Percentiles rank a stretch among this genome's conserved stretches.
Conservation (phyloP, 768 basidiomycete species). For the Rhizopogon vesiculosus region DNA sequence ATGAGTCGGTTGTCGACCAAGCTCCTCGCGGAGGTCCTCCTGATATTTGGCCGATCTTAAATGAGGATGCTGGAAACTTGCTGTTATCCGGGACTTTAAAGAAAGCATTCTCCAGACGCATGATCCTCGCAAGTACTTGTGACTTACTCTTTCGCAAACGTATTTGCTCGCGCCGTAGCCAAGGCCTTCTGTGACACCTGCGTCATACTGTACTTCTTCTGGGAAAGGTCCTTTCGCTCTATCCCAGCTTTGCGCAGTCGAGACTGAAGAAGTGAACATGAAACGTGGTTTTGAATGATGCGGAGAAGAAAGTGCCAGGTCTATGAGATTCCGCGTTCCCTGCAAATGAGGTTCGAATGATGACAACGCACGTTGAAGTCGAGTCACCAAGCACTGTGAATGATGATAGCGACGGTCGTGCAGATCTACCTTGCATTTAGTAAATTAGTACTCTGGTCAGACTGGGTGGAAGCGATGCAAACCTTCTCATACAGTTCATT, state of each 20-base stretch:
- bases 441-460: neutral
- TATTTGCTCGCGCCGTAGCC: constrained; percentile 35
- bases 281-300: constrained; percentile 21
- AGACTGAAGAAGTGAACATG: constrained; percentile 32
- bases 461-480: neutral
- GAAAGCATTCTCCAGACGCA: neutral
- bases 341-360: constrained; percentile 45
- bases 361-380: constrained; percentile 44
- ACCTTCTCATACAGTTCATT: constrained; percentile 23
- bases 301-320: constrained; percentile 31
- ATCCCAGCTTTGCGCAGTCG: constrained; percentile 10
- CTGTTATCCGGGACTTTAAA: constrained; percentile 21
- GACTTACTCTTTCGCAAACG: neutral
- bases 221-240: constrained; percentile 15
- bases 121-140: neutral
- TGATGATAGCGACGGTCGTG: constrained; percentile 24
- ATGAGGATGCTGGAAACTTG: constrained; percentile 20
- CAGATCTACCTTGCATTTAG: constrained; percentile 16
- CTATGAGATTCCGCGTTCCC: constrained; percentile 42
- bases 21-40: constrained; percentile 23
- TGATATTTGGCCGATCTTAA: constrained; percentile 28
- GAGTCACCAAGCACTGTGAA: constrained; percentile 42
- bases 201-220: constrained; percentile 26
- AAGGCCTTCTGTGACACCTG: constrained; percentile 24
- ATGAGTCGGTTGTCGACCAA: constrained; percentile 27